Evolutionary conservation across 768 basidiomycete genomes (phyloP).

Genomic region (Boletus reticuloceps): DNA sequence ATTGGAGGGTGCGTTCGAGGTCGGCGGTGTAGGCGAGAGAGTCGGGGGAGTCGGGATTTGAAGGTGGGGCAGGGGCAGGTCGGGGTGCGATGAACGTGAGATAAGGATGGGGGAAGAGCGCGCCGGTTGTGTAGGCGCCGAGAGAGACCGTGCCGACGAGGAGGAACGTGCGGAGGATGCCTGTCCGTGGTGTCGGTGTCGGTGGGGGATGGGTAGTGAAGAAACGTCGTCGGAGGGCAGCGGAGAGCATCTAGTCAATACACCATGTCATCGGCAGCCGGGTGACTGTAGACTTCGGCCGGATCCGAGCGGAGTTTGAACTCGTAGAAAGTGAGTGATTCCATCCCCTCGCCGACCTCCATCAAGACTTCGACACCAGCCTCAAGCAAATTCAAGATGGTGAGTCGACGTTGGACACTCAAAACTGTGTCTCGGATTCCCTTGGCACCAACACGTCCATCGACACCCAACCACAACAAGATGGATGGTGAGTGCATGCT

Average conservation of each 20-base stretch:
- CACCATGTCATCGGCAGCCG: too few species aligned
- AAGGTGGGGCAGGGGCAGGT: conserved; percentile 67
- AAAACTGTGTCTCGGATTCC: conserved; percentile 33
- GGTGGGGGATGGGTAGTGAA: conserved; percentile 21
- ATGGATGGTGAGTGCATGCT: conserved; percentile 51
- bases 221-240: conserved; percentile 12
- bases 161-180: conserved; percentile 14
- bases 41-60: conserved; percentile 50
- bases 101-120: conserved; percentile 67
- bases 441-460: conserved; percentile 40
- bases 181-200: neutral
- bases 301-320: conserved; percentile 24
- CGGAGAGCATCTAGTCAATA: neutral
- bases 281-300: conserved; percentile 7
- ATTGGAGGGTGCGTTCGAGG: conserved; percentile 69
- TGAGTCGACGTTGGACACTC: conserved; percentile 37
- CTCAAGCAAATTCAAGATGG: conserved; percentile 43
- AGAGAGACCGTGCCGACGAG: conserved; percentile 22
- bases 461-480: conserved; percentile 25
- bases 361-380: conserved; percentile 20
- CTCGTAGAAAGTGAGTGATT: too few species aligned
- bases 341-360: neutral
- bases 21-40: conserved; percentile 53
- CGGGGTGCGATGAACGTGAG: conserved; percentile 73
- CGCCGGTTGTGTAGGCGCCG: conserved; percentile 48